Evolutionary conservation across 2,329 filamentous ascomycete genomes (phyloP), one percentile per base, ranked within the genome.

Genomic region (Alternaria dauci): DNA sequence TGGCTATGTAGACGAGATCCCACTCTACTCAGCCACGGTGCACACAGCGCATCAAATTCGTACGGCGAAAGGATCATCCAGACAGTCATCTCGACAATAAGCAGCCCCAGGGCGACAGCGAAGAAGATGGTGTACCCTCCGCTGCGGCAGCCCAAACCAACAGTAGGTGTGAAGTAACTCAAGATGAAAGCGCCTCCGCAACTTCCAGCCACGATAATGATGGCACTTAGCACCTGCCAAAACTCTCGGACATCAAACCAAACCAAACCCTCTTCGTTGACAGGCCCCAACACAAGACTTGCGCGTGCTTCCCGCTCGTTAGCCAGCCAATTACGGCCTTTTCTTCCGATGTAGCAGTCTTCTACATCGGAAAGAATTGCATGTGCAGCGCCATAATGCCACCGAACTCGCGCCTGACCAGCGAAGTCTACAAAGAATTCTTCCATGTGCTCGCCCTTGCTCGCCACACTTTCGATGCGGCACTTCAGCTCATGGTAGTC

Each of bases 91-190:
- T 82, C 80, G 2, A 77, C 54, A 16, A 80, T 53, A n/a, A 82
- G 66, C 3, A 80, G 65, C 0, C 73, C 70, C 0, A 76, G 55
- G 6, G 76, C 67, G 3, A 78, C 55, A 20, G 68, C 44, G 25
- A 75, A 71, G 58, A 81, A 83, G 16, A 83, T 74, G n/a, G 78
- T 73, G 58, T 83, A 83, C 4, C 80, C 80, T 2, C 80, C 80
- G 39, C 78, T 73, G 0, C 72, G 69, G 32, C 71, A 82, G 0
- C 81, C 80, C 0, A 83, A 69, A 1, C 82, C 81, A 0, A 83
- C 80, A 0, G 81, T 83, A 0, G 82, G 82, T 0, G 81, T 83
- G 62, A 77, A 80, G 62, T 71, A 83, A 8, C 77, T 80, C 18
- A 83, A 61, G 8, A 80, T 71, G 52, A 81, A 82, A 0, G 80